Base-by-base conservation (phyloP, 441 rosid species). In the Capsella rubella region DNA sequence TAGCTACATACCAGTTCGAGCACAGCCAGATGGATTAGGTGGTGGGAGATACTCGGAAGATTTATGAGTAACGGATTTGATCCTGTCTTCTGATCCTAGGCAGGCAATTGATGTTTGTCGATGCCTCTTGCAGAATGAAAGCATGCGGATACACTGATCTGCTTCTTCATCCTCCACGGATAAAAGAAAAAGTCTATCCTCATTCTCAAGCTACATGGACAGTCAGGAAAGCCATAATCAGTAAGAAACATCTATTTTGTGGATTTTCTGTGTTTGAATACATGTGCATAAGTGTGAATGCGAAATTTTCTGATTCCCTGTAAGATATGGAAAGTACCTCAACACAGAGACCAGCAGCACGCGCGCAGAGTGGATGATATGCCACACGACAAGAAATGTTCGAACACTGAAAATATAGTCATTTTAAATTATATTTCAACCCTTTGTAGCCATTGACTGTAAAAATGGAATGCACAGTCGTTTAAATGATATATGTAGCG, bases 311-410 rank as follows among this genome's bases (percentile, higher is more conserved):
- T 46, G 69, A 64, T 65, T 63, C 45, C 46, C 52, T 54, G 46
- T 8, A 72, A 21, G 74, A 74, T 40, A 71, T 56, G 79, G 80
- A 75, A 60, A 78, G 18, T 90, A 96, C 98, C 98, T 96, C 99
- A 16, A 93, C 92, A 78, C 99, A 96, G 62, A 96, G 97, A 77
- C 92, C 99, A 81, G 99, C 99, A 76, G 97, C 98, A 46, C 99
- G 93, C 59, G 97, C 98, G 83, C 98, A 96, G 5, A 96, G 91
- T 3, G 99, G 97, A 90, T 96, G 99, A 84, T 96, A 96, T 76
- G 99, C 98, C 58, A 93, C 99, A 35, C 97, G 94, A 68, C 99
- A 96, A 46, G 82, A 71, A 80, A 72, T 84, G 84, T 96, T 96
- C 66, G 99, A 96, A 82, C 98, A 93, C 99, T 96, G 83, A 85